Conservation (phyloP, 2,329 filamentous ascomycete species). For the Sclerotinia nivalis region DNA sequence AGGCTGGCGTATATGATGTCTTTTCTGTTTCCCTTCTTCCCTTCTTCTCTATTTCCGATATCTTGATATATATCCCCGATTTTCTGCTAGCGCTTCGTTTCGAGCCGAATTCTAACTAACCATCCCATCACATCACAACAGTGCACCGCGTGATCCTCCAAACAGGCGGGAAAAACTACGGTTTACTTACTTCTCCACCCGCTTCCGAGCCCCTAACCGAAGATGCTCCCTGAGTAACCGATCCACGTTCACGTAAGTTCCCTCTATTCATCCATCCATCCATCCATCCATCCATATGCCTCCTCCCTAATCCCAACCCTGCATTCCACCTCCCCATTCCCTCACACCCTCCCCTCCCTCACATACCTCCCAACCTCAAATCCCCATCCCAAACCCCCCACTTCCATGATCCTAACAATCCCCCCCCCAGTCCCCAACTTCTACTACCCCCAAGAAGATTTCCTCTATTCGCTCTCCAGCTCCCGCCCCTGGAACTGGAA, state of each 20-base stretch:
- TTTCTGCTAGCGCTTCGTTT: too few relatives aligned
- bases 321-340: too few relatives aligned
- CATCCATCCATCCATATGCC: too few relatives aligned
- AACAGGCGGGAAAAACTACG: conserved; percentile 18
- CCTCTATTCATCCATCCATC: too few relatives aligned
- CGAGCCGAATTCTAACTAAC: too few relatives aligned
- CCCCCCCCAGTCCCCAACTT: conserved; percentile 1
- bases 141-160: conserved; percentile 15
- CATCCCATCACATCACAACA: neutral
- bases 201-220: neutral
- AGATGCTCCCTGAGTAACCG: conserved; percentile 4
- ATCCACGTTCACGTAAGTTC: neutral
- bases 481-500: conserved; percentile 2
- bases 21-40: neutral
- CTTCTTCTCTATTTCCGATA: too few relatives aligned
- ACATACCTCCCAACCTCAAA: neutral
- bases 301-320: neutral
- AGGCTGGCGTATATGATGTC: neutral
- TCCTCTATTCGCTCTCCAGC: neutral
- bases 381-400: neutral
- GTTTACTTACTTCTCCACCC: neutral
- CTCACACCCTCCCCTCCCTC: too few relatives aligned
- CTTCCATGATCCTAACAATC: neutral
- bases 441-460: conserved; percentile 17
- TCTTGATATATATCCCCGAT: too few relatives aligned